Percentiles rank a stretch among this genome's conserved stretches.
Evolutionary conservation across 2,329 filamentous ascomycete species (phyloP).

Genomic region (Atkinsonella texensis): DNA sequence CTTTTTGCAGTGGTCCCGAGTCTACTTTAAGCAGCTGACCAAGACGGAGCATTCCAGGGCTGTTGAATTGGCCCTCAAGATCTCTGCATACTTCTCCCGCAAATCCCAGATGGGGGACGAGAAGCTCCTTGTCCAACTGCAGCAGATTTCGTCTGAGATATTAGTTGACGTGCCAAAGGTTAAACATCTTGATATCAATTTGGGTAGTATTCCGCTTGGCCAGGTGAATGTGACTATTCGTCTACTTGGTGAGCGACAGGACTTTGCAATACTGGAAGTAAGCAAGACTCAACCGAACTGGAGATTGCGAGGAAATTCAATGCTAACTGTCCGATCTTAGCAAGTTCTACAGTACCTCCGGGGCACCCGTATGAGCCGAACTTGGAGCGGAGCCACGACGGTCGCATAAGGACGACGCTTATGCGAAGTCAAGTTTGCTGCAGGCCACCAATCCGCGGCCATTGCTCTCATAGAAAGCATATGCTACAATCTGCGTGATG

Average conservation of each 20-base stretch:
- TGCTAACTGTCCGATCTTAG: background rate
- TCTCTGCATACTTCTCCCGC: conserved; percentile 5
- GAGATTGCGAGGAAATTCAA: too few relatives aligned
- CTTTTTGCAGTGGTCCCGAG: conserved; percentile 3
- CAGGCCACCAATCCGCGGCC: conserved; percentile 4
- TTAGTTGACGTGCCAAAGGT: conserved; percentile 7
- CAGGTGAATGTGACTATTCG: conserved; percentile 5
- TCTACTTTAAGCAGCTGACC: conserved; percentile 5
- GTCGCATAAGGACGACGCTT: conserved; percentile 5
- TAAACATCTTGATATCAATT: conserved; percentile 4
- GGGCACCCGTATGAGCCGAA: conserved; percentile 8
- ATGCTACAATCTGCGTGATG: conserved; percentile 8
- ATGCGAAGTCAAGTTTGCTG: conserved; percentile 8
- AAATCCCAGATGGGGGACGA: background rate
- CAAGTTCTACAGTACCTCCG: conserved; percentile 6
- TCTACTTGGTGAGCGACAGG: conserved; percentile 4
- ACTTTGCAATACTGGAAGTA: conserved; percentile 6
- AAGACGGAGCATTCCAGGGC: conserved; percentile 4
- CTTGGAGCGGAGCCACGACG: conserved; percentile 3
- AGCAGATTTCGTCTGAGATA: conserved; percentile 5
- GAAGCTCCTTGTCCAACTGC: conserved; percentile 3
- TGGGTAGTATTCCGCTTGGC: conserved; percentile 4
- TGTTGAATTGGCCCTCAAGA: conserved; percentile 5
- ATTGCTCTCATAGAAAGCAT: conserved; percentile 7
- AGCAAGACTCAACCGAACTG: background rate